These are phyloP conservation scores for Acacia melanoxylon DNA, from an alignment of 306 rosid species.

Conservation along the genomic window DNA sequence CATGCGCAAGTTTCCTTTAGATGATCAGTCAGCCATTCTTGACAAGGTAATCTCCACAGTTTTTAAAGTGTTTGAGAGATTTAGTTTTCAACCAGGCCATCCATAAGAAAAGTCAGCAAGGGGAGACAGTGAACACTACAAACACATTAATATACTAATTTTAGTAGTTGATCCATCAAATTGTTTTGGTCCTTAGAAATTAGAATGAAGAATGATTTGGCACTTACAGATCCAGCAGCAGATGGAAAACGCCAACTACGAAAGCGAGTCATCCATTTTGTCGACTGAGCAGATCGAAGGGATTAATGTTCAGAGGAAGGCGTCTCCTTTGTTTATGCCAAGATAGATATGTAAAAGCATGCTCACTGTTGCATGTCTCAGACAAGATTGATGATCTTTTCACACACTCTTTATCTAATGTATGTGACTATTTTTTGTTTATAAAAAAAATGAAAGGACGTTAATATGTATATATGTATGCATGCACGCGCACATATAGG, in stretches of 20 bases:
- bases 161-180: too few relatives aligned
- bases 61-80: not conserved
- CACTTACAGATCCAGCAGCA: conserved; percentile 60
- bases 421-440: too few relatives aligned
- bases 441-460: too few relatives aligned
- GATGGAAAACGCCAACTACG: conserved; percentile 62
- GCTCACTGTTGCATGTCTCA: not conserved
- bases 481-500: too few relatives aligned
- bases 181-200: not conserved
- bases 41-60: conserved; percentile 56
- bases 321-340: conserved; percentile 55
- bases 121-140: not conserved
- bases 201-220: conserved; percentile 13
- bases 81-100: not conserved
- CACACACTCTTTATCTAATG: too few relatives aligned
- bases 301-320: conserved; percentile 57
- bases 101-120: not conserved
- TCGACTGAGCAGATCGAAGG: conserved; percentile 62
- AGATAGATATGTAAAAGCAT: conserved; percentile 31
- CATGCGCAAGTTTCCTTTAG: conserved; percentile 70
- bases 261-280: conserved; percentile 52
- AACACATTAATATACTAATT: not conserved
- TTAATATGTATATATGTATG: too few relatives aligned
- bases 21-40: conserved; percentile 79
- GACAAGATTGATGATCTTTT: too few relatives aligned